Evolutionary conservation across 2,329 filamentous ascomycete species (phyloP).

Genomic region (Albophoma yamanashiensis): DNA sequence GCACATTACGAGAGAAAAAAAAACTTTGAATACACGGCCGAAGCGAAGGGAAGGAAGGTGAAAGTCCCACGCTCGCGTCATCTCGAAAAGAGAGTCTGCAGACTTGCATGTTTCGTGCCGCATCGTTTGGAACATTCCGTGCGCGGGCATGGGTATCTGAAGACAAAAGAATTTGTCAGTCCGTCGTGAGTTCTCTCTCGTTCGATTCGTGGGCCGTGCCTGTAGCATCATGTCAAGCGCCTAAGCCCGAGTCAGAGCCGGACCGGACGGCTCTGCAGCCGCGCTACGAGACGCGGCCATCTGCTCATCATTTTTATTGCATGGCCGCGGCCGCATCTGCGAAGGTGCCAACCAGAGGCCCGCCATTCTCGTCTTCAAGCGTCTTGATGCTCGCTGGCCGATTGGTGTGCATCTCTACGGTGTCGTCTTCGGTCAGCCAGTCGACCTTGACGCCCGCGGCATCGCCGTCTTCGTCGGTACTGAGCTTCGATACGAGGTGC

Average conservation of each 20-base stretch:
- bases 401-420: slow-evolving; percentile 31
- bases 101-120: background rate
- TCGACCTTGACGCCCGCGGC: slow-evolving; percentile 39
- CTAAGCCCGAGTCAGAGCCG: background rate
- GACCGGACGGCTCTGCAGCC: background rate
- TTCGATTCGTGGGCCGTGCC: background rate
- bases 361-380: slow-evolving; percentile 21
- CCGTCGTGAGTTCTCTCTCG: background rate
- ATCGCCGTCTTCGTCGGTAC: slow-evolving; percentile 28
- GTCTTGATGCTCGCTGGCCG: slow-evolving; percentile 20
- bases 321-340: slow-evolving; percentile 46
- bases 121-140: background rate
- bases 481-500: slow-evolving; percentile 49
- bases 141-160: background rate
- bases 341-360: slow-evolving; percentile 48
- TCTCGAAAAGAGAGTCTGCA: background rate
- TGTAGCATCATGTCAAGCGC: background rate
- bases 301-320: slow-evolving; percentile 15
- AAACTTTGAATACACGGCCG: background rate
- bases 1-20: slow-evolving; percentile 1
- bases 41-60: background rate
- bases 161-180: background rate
- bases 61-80: background rate
- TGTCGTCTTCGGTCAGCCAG: slow-evolving; percentile 43
- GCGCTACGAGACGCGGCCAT: background rate